Base-by-base conservation (phyloP, 805 yeast genomes). In the Wickerhamomyces alni region DNA sequence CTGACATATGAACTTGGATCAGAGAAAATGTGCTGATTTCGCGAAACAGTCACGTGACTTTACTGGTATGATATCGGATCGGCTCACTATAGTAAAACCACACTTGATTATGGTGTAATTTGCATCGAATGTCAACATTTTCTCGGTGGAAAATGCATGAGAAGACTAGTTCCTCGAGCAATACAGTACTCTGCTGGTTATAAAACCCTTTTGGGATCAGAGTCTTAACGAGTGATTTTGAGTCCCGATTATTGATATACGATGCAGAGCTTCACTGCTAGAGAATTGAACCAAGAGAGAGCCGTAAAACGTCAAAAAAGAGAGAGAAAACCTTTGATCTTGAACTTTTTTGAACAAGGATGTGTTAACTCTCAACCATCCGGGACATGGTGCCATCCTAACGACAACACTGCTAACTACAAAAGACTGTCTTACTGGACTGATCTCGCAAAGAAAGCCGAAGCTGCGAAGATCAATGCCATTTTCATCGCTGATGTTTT, bases 401-500 rank as follows among this genome's bases (percentile, higher is more conserved):
- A 56, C 6, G 70, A 66, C 45, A 45, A 48, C 31, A 54, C 68
- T 11, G 17, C 30, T 5, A 31, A 37, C 24, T 57, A 57, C 36
- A 47, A 56, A 37, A 53, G 52, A 9, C 9, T 21, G 9, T 21
- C 24, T 9, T 21, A 21, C 24, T 66, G 71, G 71, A 55, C 55
- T 13, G 52, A 63, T 19, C 46, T 65, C 13, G 69, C 69, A 15
- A 45, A 62, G 36, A 40, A 55, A 27, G 51, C 63, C 17, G 72
- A 66, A 42, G 48, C 42, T 16, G 69, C 66, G 48, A 64, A 62
- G 43, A 48, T 66, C 46, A 62, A 63, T 43, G 60, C 62, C 3
- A 40, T 66, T 9, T 66, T 66, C 44, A 51, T 66, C 37, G 71
- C 70, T 13, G 71, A 66, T 53, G 66, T 59, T 10, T 44, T 64